Evolutionary conservation across 2,329 filamentous ascomycete genomes (phyloP).

Genomic region (Ceratocystis diversiconidia): DNA sequence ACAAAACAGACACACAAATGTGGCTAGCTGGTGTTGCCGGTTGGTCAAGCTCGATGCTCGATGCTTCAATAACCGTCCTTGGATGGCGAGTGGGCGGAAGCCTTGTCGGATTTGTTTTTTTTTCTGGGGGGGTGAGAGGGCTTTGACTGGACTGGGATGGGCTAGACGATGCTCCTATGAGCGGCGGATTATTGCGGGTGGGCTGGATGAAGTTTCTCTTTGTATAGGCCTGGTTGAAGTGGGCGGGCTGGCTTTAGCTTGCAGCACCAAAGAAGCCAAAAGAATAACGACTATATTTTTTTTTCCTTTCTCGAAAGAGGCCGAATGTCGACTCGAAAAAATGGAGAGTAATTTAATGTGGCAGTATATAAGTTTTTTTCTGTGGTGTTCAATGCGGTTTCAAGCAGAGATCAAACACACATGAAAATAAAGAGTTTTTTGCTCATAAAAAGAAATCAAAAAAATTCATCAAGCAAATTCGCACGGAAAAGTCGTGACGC

Average conservation of each 20-base stretch:
- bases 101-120: slow-evolving; percentile 2
- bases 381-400: background rate
- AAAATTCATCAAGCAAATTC: background rate
- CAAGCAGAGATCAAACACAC: slow-evolving; percentile 1
- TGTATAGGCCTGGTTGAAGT: background rate
- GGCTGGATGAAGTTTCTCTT: background rate
- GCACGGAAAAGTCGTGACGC: background rate
- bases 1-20: slow-evolving; percentile 10
- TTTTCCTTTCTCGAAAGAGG: slow-evolving; percentile 8
- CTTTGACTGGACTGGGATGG: background rate
- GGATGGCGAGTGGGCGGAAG: background rate
- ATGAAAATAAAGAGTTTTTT: background rate
- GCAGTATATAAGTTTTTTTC: no score
- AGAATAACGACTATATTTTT: background rate
- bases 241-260: slow-evolving; percentile 4
- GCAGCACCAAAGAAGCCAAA: background rate
- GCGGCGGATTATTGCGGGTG: slow-evolving; percentile 4
- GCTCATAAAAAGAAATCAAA: background rate
- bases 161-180: background rate
- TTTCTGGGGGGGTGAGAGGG: background rate
- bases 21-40: background rate
- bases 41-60: background rate
- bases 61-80: background rate
- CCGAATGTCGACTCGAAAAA: slow-evolving; percentile 1
- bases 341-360: background rate